Evolutionary conservation across 1,284 basidiomycete species (phyloP), one percentile per base, ranked within the genome.

Genomic region (Moniliella sp.): DNA sequence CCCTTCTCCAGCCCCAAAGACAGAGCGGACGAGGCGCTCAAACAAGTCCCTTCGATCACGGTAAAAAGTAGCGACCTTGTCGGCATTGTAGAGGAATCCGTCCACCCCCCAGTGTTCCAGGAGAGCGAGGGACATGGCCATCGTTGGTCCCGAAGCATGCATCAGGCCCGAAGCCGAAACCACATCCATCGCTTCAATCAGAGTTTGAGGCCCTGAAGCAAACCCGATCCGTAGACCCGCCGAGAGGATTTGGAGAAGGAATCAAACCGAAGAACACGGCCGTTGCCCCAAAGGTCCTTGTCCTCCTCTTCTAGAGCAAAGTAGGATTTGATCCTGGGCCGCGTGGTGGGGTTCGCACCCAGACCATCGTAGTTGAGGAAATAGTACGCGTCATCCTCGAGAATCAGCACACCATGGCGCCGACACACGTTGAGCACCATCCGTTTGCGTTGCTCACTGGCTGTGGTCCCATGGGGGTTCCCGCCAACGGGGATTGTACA

Each of bases 341-440:
- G 42, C 19, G n/a, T n/a, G n/a, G n/a, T 28, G 49, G 12, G 5
- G 4, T n/a, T 14, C 21, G 25, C 34, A 7, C 47, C 48, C 4
- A 57, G 35, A 4, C 50, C 47, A 4, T 48, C 39, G 27, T 56
- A 57, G 23, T 43, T 41, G 11, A 57, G 34, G 35, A 46, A 52
- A 37, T 45, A 50, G 35, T 57, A 57, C 1, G 39, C 40, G 27
- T 19, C 39, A 70, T 76, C 78, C 70, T 91, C 83, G n/a, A 91
- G 63, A 47, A 91, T 78, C 32, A 88, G 62, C 45, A 91, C 70
- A 50, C 78, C 69, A 55, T 81, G 70, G 50, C 78, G 69, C 38
- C 69, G 67, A 10, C 77, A 74, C 4, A 93, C 67, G 35, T 68
- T 64, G 15, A 93, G 69, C 4, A 86, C 71, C 50, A 77, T 77